A percentile compares a stretch with the other conserved stretches of the same genome.
phyloP scores from a whole-genome alignment of 73 alveolate genomes.

The Paraurostyla sp. region DNA sequence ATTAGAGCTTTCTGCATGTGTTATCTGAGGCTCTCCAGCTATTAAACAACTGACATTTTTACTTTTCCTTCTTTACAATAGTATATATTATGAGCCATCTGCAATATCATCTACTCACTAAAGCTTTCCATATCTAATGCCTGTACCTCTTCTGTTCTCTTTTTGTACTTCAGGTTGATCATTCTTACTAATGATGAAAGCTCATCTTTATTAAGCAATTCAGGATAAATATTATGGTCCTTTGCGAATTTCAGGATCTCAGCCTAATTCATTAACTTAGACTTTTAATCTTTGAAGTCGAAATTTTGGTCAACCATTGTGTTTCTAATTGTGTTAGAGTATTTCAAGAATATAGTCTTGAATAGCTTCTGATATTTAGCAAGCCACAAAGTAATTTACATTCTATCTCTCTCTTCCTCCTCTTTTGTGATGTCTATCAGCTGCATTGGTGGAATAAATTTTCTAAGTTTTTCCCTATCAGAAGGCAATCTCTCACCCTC shows the following conservation, averaged over 20 bases:
- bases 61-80: constrained; percentile 17
- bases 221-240: constrained; percentile 37
- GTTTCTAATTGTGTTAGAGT: constrained; percentile 44
- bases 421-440: constrained; percentile 57
- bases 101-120: constrained; percentile 39
- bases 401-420: constrained; percentile 75
- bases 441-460: constrained; percentile 13
- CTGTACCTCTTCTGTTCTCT: constrained; percentile 24
- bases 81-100: constrained; percentile 60
- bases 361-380: constrained; percentile 63
- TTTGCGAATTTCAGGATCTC: constrained; percentile 43
- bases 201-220: constrained; percentile 57
- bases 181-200: constrained; percentile 47
- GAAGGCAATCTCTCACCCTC: constrained; percentile 52
- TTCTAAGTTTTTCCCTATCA: not conserved
- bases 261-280: constrained; percentile 49
- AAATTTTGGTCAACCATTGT: constrained; percentile 17
- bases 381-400: constrained; percentile 46
- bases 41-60: not conserved
- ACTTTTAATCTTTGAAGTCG: constrained; percentile 27
- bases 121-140: constrained; percentile 55
- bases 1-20: constrained; percentile 45
- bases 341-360: constrained; percentile 62
- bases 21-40: not conserved
- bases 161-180: constrained; percentile 46